A percentile compares a stretch with the other conserved stretches of the same genome.
These are phyloP conservation scores for Colletotrichum costaricense DNA, from an alignment of 2,329 filamentous ascomycete species.

Conservation along the genomic window DNA sequence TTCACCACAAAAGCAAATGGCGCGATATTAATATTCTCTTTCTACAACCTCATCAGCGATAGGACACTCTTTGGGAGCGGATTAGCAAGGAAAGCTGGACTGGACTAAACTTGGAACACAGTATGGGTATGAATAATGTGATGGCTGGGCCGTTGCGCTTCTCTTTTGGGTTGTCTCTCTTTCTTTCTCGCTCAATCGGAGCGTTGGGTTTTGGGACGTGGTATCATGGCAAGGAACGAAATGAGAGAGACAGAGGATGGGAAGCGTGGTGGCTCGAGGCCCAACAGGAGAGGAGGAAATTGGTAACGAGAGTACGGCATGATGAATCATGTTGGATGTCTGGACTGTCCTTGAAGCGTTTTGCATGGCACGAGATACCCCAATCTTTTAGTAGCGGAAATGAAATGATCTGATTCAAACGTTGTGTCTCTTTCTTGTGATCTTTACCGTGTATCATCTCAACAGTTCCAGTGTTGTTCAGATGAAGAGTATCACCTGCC, in stretches of 20 bases:
- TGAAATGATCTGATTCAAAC: not conserved
- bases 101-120: not conserved
- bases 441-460: too few relatives aligned
- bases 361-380: slow-evolving; percentile 35
- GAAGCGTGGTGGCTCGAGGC: slow-evolving; percentile 17
- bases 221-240: not conserved
- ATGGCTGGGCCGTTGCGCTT: slow-evolving; percentile 32
- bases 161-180: slow-evolving; percentile 2
- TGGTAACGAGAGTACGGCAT: slow-evolving; percentile 15
- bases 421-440: not conserved
- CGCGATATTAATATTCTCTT: slow-evolving; percentile 13
- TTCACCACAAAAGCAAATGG: not conserved
- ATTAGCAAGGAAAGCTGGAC: slow-evolving; percentile 19
- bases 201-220: not conserved
- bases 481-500: too few relatives aligned
- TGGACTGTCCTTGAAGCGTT: slow-evolving; percentile 33
- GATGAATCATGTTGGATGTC: slow-evolving; percentile 32
- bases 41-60: slow-evolving; percentile 21
- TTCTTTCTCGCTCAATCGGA: not conserved
- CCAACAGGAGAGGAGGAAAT: not conserved
- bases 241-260: not conserved
- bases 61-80: not conserved
- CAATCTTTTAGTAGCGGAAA: slow-evolving; percentile 30
- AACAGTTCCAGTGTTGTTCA: too few relatives aligned
- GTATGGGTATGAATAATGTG: slow-evolving; percentile 14